Conservation (phyloP, 2,329 filamentous ascomycete genomes). For the Neopestalotiopsis rosae region DNA sequence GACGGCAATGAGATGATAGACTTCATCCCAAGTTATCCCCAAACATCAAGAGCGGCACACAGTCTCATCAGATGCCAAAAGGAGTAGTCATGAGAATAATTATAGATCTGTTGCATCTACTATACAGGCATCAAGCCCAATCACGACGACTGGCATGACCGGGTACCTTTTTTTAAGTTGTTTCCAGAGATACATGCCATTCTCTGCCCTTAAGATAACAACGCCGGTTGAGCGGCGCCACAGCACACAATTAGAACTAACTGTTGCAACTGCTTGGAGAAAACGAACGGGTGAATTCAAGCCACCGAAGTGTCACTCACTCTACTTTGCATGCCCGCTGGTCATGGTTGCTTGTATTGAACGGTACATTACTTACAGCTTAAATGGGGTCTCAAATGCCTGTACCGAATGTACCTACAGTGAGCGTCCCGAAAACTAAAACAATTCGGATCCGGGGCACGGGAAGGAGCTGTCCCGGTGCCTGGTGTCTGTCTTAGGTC, state of each 20-base stretch:
- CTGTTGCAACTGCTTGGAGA: no score
- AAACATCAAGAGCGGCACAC: background rate
- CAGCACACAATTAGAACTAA: no score
- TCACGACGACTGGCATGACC: background rate
- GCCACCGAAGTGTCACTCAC: no score
- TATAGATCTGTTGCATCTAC: conserved; percentile 30
- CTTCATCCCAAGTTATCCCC: conserved; percentile 1
- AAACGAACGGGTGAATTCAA: no score
- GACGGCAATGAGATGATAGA: conserved; percentile 4
- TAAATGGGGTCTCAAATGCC: background rate
- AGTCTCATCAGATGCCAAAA: background rate
- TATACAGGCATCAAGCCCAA: background rate
- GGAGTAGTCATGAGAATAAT: conserved; percentile 27
- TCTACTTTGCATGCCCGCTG: background rate
- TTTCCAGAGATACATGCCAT: no score
- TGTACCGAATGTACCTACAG: background rate
- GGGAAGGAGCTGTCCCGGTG: conserved; percentile 12
- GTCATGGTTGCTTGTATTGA: background rate
- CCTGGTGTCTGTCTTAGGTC: conserved; percentile 8
- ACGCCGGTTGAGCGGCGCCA: no score
- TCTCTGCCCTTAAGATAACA: no score
- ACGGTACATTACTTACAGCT: no score
- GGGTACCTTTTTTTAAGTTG: no score
- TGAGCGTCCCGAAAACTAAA: conserved; percentile 6
- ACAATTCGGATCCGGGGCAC: conserved; percentile 13